Evolutionary conservation across 2,329 filamentous ascomycete species (phyloP), one percentile per base, ranked within the genome.

Genomic region (Thermomyces lanuginosus): DNA sequence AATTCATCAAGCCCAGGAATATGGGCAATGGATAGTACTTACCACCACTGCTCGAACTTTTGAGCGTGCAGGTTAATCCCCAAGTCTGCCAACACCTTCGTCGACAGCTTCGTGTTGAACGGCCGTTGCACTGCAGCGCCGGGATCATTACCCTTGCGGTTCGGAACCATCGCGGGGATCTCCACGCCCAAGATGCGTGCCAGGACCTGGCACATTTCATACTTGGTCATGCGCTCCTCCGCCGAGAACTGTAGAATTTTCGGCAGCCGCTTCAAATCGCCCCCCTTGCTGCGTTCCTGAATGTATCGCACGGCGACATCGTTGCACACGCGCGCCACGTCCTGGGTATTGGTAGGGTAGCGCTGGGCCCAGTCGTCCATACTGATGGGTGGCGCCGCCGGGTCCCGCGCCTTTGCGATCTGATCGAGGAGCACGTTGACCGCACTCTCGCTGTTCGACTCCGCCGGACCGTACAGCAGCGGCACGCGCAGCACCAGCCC

Each of bases 321-420:
- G 35, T 72, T 64, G 41, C 73, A 78, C 23, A 92, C 78, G 20
- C 84, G 65, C 10, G 66, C 82, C 10, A 92, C 75, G 44, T 92
- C 84, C 46, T 82, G 76, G 0, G 82, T 92, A 47, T 89, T 89
- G 5, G 83, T 92, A 6, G 83, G 83, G 55, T 81, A 92, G 15
- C 83, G 68, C 26, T 78, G 56, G 1, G 79, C 74, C 72, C 81
- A 92, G 49, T 91, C 74, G 44, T 92, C 83, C 72, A 92, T 84
- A 45, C 69, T 73, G 21, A 83, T 61, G 30, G 64, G 64, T 2
- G 61, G 61, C 4, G 61, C 66, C 13, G 31, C 11, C 19, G 39
- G 56, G 26, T 72, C 66, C 46, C 84, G 77, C 0, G 72, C 66
- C 48, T 78, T 79, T 69, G 71, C 76, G 5, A 92, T 64, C 1